A percentile compares a stretch with the other conserved stretches of the same genome.
These are phyloP conservation scores for Chaetomium globosum DNA, from an alignment of 2,329 filamentous ascomycete genomes.

Conservation along the genomic window DNA sequence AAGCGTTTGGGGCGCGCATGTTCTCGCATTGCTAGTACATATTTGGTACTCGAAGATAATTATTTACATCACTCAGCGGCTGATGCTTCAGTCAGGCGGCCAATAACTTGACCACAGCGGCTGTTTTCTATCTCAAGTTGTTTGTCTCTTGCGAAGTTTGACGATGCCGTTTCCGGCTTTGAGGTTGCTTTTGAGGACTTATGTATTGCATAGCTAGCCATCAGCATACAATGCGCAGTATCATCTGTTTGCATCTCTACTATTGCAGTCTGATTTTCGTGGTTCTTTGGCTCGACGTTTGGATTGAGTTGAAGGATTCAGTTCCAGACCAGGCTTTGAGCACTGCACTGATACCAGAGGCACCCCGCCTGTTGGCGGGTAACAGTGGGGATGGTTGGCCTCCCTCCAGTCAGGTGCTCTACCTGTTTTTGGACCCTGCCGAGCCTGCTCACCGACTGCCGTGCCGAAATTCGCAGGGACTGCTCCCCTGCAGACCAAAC, in stretches of 20 bases:
- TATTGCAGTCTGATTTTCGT: neutral
- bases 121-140: no score
- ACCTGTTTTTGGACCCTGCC: neutral
- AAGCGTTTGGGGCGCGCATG: neutral
- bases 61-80: no score
- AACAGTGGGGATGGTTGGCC: constrained; percentile 27
- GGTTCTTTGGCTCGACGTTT: neutral
- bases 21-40: no score
- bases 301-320: constrained; percentile 1
- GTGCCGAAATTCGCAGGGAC: constrained; percentile 17
- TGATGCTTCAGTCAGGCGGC: no score
- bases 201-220: no score
- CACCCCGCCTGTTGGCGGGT: constrained; percentile 21
- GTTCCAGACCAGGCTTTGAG: constrained; percentile 1
- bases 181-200: no score
- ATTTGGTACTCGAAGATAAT: neutral
- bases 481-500: constrained; percentile 18
- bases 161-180: no score
- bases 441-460: constrained; percentile 15
- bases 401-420: constrained; percentile 14
- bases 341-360: constrained; percentile 7
- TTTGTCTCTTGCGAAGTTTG: no score
- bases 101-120: no score
- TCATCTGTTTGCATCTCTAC: no score
- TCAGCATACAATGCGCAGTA: no score